Base-by-base conservation (phyloP, 2,329 filamentous ascomycete species). In the Scleromitrula shiraiana region DNA sequence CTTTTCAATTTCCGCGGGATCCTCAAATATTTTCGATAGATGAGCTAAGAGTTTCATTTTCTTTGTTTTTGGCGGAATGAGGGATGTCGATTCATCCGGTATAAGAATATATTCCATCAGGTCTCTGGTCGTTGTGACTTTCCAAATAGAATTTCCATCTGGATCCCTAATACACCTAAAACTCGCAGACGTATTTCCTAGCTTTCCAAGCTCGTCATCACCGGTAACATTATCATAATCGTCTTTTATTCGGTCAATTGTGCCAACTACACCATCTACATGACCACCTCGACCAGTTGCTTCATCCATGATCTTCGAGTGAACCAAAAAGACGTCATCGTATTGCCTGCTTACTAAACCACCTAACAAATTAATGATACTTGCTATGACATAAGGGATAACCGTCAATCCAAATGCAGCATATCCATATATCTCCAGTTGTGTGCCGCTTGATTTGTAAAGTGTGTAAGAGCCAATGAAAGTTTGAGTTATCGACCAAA, bases 361-460 rank as follows among this genome's bases (percentile, higher is more conserved):
- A 24, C 19, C 41, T 4, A 44, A 14, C 14, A 49, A 23, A 49
- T 49, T 49, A 10, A 44, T 40, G 9, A 49, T 27, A 4, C 36
- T 42, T 5, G 36, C 36, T 7, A 44, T 32, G 9, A 44, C 32
- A 38, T 49, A 49, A 4, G 46, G 46, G 32, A 49, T 49, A 22
- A 49, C 46, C 2, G 46, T 44, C 40, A 49, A 44, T 15, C 40
- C 40, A 44, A 49, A 49, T 14, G 46, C 46, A 24, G 30, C 46
- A 29, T 43, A 49, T 1, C 46, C 46, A 22, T 38, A 49, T n/a
- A 20, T 17, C 7, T 43, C 26, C 5, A 49, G 26, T 29, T 49
- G 46, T 12, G 32, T n/a, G 4, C 40, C 46, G 4, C 46, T 29
- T 2, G 46, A 23, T 12, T 36, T 24, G 4, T 39, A 49, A 3